phyloP scores from a whole-genome alignment of 176 grass and related monocot genomes.

The Carex cristatella region DNA sequence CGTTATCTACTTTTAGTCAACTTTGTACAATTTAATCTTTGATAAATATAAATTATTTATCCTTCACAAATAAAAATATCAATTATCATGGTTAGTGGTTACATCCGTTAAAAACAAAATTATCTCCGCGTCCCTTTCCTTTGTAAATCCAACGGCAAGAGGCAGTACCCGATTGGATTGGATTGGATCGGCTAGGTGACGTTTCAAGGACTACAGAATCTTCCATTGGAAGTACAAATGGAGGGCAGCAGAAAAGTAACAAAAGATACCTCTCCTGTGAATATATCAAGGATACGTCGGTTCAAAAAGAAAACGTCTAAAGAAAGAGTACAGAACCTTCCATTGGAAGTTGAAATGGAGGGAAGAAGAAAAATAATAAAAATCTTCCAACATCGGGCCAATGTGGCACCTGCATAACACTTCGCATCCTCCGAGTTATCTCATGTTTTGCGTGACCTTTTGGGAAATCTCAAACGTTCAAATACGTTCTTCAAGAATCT shows the following conservation, averaged over 20 bases:
- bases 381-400: not conserved
- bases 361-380: not conserved
- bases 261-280: too few relatives aligned
- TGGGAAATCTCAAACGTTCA: too few relatives aligned
- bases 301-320: not conserved
- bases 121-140: not conserved
- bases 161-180: not conserved
- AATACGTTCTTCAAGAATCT: too few relatives aligned
- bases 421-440: not conserved
- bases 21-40: not conserved
- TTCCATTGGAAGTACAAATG: too few relatives aligned
- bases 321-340: not conserved
- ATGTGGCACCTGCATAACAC: constrained; percentile 18
- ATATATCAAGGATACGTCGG: too few relatives aligned
- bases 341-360: not conserved
- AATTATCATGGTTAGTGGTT: too few relatives aligned
- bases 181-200: not conserved
- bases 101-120: not conserved
- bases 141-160: not conserved
- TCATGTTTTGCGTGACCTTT: too few relatives aligned
- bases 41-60: not conserved
- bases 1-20: constrained; percentile 1
- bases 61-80: not conserved
- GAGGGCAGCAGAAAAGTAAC: too few relatives aligned
- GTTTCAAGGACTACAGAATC: too few relatives aligned